Percentiles rank a stretch among this genome's conserved stretches.
These are phyloP conservation scores for Chionographis japonica DNA, from an alignment of 106 monocot genomes.

Conservation along the genomic window DNA sequence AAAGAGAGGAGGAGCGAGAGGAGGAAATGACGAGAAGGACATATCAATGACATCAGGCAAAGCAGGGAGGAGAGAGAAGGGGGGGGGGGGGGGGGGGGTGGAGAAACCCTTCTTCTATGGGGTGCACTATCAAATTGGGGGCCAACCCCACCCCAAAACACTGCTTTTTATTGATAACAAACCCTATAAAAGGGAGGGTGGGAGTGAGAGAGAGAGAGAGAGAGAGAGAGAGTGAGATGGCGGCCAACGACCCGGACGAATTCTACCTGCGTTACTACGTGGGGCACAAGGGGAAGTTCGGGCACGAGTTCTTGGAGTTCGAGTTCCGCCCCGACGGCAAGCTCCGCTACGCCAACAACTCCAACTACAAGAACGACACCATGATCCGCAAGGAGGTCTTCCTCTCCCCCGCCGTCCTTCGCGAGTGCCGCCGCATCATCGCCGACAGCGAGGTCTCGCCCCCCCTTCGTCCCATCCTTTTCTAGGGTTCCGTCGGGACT, in stretches of 20 bases:
- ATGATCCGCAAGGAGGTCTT: conserved; percentile 99
- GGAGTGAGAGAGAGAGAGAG: neutral
- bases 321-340: conserved; percentile 99
- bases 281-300: conserved; percentile 97
- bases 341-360: conserved; percentile 97
- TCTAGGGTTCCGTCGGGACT: no score
- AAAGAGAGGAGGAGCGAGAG: no score
- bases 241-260: conserved; percentile 41
- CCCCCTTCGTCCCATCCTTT: neutral
- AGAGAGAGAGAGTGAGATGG: neutral
- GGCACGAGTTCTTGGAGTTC: conserved; percentile 98
- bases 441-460: conserved; percentile 65
- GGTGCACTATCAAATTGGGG: no score
- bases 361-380: conserved; percentile 99
- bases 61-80: no score
- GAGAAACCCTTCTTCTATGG: no score
- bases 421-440: conserved; percentile 94
- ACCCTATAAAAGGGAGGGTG: no score
- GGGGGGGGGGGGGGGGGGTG: no score
- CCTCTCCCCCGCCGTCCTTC: conserved; percentile 79
- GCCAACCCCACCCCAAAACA: no score
- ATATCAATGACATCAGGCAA: no score
- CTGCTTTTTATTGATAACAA: no score
- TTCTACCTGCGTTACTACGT: conserved; percentile 99
- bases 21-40: no score